phyloP scores from a whole-genome alignment of 2,329 filamentous ascomycete genomes.

The Neopestalotiopsis clavispora region DNA sequence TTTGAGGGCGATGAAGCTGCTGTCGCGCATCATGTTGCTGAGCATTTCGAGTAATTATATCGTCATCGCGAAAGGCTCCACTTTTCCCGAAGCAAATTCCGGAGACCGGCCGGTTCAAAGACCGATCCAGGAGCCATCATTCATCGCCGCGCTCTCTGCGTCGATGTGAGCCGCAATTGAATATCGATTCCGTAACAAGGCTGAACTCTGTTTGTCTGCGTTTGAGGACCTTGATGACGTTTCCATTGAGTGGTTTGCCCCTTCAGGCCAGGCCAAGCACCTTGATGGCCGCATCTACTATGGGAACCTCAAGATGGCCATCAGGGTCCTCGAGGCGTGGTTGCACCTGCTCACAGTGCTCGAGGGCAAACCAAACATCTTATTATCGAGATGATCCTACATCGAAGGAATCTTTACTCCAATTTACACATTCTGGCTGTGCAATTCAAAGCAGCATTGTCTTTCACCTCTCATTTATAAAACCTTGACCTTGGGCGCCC shows the following conservation, averaged over 20 bases:
- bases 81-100: background rate
- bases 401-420: too few species aligned
- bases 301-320: too few species aligned
- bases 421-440: too few species aligned
- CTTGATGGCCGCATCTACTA: too few species aligned
- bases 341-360: too few species aligned
- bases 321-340: too few species aligned
- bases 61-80: background rate
- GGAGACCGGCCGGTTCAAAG: background rate
- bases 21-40: conserved; percentile 69
- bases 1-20: conserved; percentile 74
- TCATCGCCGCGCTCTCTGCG: background rate
- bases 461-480: background rate
- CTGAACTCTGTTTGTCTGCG: background rate
- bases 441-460: background rate
- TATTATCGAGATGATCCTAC: too few species aligned
- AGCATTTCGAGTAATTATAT: conserved; percentile 51
- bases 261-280: too few species aligned
- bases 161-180: background rate
- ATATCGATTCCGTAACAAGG: background rate
- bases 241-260: too few species aligned
- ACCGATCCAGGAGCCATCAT: background rate
- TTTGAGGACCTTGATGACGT: too few species aligned
- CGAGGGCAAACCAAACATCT: too few species aligned
- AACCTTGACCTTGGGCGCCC: background rate